Conservation (phyloP, 257 asterid species). For the Buddleja alternifolia region DNA sequence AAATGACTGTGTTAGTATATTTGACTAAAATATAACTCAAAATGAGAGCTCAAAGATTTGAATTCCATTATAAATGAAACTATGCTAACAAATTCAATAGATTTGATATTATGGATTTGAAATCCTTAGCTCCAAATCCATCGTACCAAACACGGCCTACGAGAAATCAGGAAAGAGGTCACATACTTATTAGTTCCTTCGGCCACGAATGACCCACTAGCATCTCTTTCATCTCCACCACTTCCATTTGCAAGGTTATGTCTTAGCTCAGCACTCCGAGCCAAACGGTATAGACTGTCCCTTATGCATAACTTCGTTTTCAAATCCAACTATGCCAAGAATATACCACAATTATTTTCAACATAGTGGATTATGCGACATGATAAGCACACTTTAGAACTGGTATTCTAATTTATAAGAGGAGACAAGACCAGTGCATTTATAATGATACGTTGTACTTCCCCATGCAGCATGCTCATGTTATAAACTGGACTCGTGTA, state of each 20-base stretch:
- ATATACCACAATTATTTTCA: conserved; percentile 9
- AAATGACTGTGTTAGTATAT: no score
- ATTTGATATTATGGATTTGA: no score
- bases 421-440: no score
- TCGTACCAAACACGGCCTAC: no score
- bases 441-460: neutral
- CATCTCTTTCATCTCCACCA: conserved; percentile 36
- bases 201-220: conserved; percentile 30
- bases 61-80: no score
- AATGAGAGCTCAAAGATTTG: no score
- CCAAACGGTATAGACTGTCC: conserved; percentile 90
- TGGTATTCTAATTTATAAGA: neutral
- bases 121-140: no score
- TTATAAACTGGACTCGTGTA: neutral
- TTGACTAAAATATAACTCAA: no score
- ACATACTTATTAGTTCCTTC: conserved; percentile 38
- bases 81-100: no score
- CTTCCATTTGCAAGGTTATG: conserved; percentile 43
- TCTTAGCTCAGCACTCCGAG: conserved; percentile 82
- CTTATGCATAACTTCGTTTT: conserved; percentile 85
- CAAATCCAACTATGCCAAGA: conserved; percentile 71
- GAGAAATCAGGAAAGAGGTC: neutral
- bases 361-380: neutral
- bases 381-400: neutral
- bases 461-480: neutral